These are phyloP conservation scores for Polychaeton citri DNA, from an alignment of 2,329 filamentous ascomycete genomes.

Conservation along the genomic window DNA sequence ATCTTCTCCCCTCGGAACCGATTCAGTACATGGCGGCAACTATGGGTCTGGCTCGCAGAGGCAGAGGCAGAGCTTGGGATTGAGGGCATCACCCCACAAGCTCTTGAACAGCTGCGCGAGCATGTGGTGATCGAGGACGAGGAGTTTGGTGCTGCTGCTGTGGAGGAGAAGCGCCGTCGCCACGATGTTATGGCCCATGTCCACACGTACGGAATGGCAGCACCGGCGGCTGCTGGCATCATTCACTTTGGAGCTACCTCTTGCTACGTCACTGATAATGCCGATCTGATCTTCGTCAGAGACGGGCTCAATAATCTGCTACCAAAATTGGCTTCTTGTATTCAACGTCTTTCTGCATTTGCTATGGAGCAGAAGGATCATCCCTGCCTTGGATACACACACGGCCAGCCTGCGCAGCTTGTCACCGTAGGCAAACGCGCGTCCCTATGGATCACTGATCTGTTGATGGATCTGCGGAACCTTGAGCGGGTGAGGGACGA, in stretches of 20 bases:
- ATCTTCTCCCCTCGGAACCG: slow-evolving; percentile 69
- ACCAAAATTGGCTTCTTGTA: slow-evolving; percentile 65
- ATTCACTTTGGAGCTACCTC: slow-evolving; percentile 63
- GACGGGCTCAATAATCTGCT: slow-evolving; percentile 64
- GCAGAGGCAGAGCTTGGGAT: slow-evolving; percentile 70
- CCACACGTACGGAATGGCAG: slow-evolving; percentile 53
- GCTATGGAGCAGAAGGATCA: slow-evolving; percentile 59
- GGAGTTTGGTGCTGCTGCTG: slow-evolving; percentile 34
- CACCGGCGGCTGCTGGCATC: slow-evolving; percentile 66
- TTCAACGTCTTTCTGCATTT: slow-evolving; percentile 60
- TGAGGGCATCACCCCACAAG: slow-evolving; percentile 51
- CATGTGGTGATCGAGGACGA: slow-evolving; percentile 32
- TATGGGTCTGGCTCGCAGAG: slow-evolving; percentile 79
- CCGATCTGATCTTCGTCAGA: slow-evolving; percentile 63
- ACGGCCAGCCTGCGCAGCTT: slow-evolving; percentile 49
- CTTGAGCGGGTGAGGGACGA: slow-evolving; percentile 56
- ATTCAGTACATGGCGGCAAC: slow-evolving; percentile 65
- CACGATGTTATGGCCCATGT: slow-evolving; percentile 43
- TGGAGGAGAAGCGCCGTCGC: slow-evolving; percentile 34
- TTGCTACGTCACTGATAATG: slow-evolving; percentile 57
- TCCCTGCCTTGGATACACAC: slow-evolving; percentile 65
- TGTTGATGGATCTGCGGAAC: slow-evolving; percentile 61
- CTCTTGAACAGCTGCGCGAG: slow-evolving; percentile 33
- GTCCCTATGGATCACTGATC: slow-evolving; percentile 62
- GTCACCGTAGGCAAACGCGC: slow-evolving; percentile 51